A percentile compares a stretch with the other conserved stretches of the same genome.
phyloP scores from a whole-genome alignment of 495 filamentous ascomycete species.

The Penicillium longicatenatum region DNA sequence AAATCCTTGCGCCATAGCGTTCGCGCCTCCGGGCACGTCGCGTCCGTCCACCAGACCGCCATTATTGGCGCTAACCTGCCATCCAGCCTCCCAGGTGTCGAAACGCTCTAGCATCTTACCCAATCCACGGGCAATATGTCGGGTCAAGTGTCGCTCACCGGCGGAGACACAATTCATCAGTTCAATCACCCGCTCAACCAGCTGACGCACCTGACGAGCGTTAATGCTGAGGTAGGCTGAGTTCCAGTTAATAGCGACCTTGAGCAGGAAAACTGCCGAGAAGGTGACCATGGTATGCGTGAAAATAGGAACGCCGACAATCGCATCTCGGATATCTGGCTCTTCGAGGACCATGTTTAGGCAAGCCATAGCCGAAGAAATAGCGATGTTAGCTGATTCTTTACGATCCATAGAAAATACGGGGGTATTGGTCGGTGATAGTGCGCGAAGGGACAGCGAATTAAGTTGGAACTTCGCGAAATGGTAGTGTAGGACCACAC shows the following conservation, averaged over 20 bases:
- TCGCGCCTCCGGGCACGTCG: conserved; percentile 45
- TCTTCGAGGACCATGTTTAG: conserved; percentile 58
- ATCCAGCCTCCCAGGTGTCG: conserved; percentile 46
- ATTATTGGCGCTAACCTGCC: conserved; percentile 28
- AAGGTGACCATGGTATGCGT: conserved; percentile 67
- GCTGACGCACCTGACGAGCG: conserved; percentile 45
- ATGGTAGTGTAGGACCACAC: conserved; percentile 60
- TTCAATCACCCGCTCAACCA: conserved; percentile 53
- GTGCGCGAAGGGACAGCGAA: conserved; percentile 56
- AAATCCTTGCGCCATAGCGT: conserved; percentile 51
- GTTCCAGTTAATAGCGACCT: conserved; percentile 58
- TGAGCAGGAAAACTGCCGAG: conserved; percentile 57
- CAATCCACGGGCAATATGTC: conserved; percentile 54
- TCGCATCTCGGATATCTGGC: conserved; percentile 58
- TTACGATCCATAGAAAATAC: conserved; percentile 57
- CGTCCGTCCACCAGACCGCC: conserved; percentile 15
- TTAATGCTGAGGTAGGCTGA: conserved; percentile 49
- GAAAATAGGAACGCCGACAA: conserved; percentile 60
- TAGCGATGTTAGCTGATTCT: conserved; percentile 57
- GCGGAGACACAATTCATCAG: conserved; percentile 54
- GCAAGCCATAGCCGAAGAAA: conserved; percentile 57
- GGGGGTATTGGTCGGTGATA: conserved; percentile 50
- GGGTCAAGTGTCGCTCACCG: conserved; percentile 54
- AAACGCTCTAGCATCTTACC: conserved; percentile 55
- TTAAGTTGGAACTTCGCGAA: conserved; percentile 64